Conservation (phyloP, 345 rosid genomes). For the Ailanthus altissimus region DNA sequence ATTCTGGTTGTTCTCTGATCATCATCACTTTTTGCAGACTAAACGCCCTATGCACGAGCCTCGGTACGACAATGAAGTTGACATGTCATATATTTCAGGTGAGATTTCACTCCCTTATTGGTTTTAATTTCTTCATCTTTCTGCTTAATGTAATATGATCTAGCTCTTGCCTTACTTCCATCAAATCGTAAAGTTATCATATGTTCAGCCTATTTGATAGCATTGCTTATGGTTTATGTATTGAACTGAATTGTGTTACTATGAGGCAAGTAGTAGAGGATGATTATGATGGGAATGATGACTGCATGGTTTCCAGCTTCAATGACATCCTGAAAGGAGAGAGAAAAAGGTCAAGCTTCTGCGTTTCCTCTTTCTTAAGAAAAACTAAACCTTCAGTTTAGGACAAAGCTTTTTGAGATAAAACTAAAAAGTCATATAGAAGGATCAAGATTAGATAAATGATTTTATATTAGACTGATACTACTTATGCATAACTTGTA, state of each 20-base stretch:
- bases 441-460: too few species aligned
- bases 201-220: too few species aligned
- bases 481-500: too few species aligned
- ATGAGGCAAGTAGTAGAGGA: neutral
- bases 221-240: neutral
- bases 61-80: neutral
- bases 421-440: too few species aligned
- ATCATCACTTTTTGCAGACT: neutral
- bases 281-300: neutral
- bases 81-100: conserved; percentile 3
- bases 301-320: conserved; percentile 10
- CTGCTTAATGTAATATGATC: neutral
- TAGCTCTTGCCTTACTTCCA: neutral
- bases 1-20: neutral
- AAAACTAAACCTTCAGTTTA: too few species aligned
- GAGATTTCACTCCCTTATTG: neutral
- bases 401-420: neutral
- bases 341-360: conserved; percentile 10
- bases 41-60: neutral
- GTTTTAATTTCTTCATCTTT: neutral
- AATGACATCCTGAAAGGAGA: conserved; percentile 11
- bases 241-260: neutral
- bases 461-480: too few species aligned
- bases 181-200: neutral
- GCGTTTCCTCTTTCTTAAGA: too few species aligned